These are phyloP conservation scores for Helianthus annuus DNA, from an alignment of 129 eudicot species.

Conservation along the genomic window HanXRQr2.0-SUNRISE NC_035437.2:67374566-67375065, in stretches of 20 bases:
- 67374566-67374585: conserved; percentile 81
- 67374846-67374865: conserved; percentile 57
- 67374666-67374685: conserved; percentile 43
- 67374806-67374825: conserved; percentile 34
- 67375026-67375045: too few relatives aligned
- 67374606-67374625: conserved; percentile 97
- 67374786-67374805: conserved; percentile 27
- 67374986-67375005: too few relatives aligned
- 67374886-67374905: too few relatives aligned
- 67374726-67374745: conserved; percentile 32
- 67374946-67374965: too few relatives aligned
- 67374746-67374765: conserved; percentile 31
- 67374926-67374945: too few relatives aligned
- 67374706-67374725: conserved; percentile 38
- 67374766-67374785: conserved; percentile 34
- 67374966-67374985: too few relatives aligned
- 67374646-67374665: conserved; percentile 56
- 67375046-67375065: too few relatives aligned
- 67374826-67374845: conserved; percentile 28
- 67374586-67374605: conserved; percentile 78
- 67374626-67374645: conserved; percentile 94
- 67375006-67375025: too few relatives aligned
- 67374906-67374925: too few relatives aligned
- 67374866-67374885: conserved; percentile 88
- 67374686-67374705: conserved; percentile 47